Evolutionary conservation across 805 yeast species (phyloP).

Genomic region (Hanseniaspora guilliermondii): DNA sequence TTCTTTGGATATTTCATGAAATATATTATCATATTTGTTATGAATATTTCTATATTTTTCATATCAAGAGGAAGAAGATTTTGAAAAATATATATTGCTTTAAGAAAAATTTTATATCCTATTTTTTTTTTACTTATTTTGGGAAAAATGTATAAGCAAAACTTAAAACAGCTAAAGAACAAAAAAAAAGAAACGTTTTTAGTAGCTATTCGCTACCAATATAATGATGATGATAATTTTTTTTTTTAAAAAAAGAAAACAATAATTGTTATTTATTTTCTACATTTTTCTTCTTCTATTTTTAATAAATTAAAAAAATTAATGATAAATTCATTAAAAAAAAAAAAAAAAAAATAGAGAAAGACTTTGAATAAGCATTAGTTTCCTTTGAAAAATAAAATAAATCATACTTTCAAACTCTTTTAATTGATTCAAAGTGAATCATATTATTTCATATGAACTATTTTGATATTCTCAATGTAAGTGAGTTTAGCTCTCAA

Average conservation of each 20-base stretch:
- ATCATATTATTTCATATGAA: slow-evolving; percentile 16
- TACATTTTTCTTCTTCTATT: no score
- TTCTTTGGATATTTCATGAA: not conserved
- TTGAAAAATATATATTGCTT: no score
- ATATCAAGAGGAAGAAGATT: no score
- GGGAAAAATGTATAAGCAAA: not conserved
- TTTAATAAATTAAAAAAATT: no score
- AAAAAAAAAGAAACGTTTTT: slow-evolving; percentile 7
- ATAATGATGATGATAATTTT: not conserved
- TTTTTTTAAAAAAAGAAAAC: no score
- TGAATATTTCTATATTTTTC: not conserved
- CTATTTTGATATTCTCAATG: slow-evolving; percentile 49
- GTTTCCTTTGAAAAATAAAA: no score
- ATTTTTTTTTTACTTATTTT: not conserved
- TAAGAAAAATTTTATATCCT: no score
- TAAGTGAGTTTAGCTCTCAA: slow-evolving; percentile 30
- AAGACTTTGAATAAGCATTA: no score
- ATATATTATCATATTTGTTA: not conserved
- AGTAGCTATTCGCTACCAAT: not conserved
- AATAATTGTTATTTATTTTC: no score
- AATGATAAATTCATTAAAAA: no score
- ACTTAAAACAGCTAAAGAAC: not conserved
- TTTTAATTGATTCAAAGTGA: no score
- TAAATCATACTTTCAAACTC: no score
- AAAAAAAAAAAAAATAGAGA: not conserved